These are phyloP conservation scores for Amanita thiersii DNA, from an alignment of 768 basidiomycete genomes.

Conservation along the genomic window DNA sequence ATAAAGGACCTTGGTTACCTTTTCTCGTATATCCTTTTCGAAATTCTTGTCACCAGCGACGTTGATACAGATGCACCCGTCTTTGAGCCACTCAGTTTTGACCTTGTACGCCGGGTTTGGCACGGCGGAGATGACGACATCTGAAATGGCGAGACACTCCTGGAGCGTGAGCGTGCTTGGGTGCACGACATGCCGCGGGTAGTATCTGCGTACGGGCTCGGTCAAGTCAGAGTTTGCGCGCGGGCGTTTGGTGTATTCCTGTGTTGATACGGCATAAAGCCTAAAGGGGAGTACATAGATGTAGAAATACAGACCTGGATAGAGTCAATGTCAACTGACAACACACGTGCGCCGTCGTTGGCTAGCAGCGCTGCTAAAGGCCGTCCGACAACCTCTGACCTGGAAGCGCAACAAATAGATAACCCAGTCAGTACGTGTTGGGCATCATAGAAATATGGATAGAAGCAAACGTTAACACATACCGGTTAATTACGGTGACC, in stretches of 20 bases:
- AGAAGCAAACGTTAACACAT: conserved; percentile 4
- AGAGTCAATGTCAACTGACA: conserved; percentile 93
- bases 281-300: neutral
- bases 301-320: conserved; percentile 49
- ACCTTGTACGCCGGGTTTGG: conserved; percentile 82
- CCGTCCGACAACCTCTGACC: conserved; percentile 95
- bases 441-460: no score
- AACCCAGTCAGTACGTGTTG: neutral
- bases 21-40: conserved; percentile 84
- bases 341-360: conserved; percentile 94
- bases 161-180: conserved; percentile 61
- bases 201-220: conserved; percentile 37
- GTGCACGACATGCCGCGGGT: conserved; percentile 79
- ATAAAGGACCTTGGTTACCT: conserved; percentile 36
- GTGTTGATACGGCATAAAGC: neutral
- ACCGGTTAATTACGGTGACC: conserved; percentile 93
- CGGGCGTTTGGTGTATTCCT: conserved; percentile 93
- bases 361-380: conserved; percentile 93
- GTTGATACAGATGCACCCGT: conserved; percentile 90
- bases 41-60: conserved; percentile 97
- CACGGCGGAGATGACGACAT: conserved; percentile 93
- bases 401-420: conserved; percentile 20
- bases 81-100: conserved; percentile 82
- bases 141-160: conserved; percentile 77
- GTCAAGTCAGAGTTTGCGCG: conserved; percentile 24